Conservation (phyloP, 345 rosid genomes). For the Garcia nutans region DNA sequence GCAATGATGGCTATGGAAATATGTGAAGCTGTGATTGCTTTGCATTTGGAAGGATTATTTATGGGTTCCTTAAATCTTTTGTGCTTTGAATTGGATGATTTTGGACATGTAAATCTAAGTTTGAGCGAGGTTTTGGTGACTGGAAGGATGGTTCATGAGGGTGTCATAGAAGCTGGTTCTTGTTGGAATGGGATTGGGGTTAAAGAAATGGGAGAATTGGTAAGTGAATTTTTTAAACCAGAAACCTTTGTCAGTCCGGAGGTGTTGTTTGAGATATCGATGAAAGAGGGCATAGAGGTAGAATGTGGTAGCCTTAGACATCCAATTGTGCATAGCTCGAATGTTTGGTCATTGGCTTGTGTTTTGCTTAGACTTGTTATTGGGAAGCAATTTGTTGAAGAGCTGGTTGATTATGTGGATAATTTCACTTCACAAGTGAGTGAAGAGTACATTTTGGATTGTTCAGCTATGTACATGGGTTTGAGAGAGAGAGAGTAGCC, state of each 20-base stretch:
- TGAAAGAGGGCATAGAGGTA: constrained; percentile 29
- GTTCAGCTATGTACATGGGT: constrained; percentile 29
- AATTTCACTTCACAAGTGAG: constrained; percentile 22
- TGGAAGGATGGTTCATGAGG: constrained; percentile 39
- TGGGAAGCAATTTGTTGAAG: constrained; percentile 46
- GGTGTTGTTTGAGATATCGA: constrained; percentile 49
- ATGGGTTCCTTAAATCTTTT: constrained; percentile 55
- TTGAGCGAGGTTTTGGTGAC: constrained; percentile 45
- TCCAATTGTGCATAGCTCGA: constrained; percentile 44
- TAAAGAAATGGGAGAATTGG: constrained; percentile 29
- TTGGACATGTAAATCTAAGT: constrained; percentile 58
- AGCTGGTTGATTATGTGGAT: constrained; percentile 36
- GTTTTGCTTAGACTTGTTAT: constrained; percentile 52
- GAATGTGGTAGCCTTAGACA: constrained; percentile 26
- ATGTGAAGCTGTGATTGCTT: constrained; percentile 58
- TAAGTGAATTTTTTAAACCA: constrained; percentile 33
- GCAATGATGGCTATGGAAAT: constrained; percentile 63
- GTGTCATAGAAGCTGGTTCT: constrained; percentile 27
- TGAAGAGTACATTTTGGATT: constrained; percentile 33
- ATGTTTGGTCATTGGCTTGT: constrained; percentile 76
- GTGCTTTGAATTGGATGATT: constrained; percentile 57
- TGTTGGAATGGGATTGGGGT: constrained; percentile 31
- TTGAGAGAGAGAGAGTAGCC: constrained; percentile 45
- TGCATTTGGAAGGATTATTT: constrained; percentile 54
- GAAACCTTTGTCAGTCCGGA: constrained; percentile 64